Percentiles rank a stretch among this genome's conserved stretches.
Conservation (phyloP, 2,329 filamentous ascomycete genomes). For the Capronia epimyces region DNA sequence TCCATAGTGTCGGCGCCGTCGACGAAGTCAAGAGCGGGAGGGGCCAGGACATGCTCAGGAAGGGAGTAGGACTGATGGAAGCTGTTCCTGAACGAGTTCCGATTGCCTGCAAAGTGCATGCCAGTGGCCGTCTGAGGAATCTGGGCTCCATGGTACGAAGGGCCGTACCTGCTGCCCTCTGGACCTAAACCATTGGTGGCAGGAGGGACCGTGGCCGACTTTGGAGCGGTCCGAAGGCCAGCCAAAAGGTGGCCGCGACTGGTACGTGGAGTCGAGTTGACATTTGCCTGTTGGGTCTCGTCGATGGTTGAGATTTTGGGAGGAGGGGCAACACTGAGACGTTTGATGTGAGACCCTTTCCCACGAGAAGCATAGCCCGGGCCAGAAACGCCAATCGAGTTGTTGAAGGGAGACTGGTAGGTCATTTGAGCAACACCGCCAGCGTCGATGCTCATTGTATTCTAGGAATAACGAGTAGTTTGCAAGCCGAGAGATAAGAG, state of each 20-base stretch:
- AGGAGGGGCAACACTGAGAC: conserved; percentile 69
- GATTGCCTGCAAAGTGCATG: conserved; percentile 48
- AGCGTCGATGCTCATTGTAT: conserved; percentile 63
- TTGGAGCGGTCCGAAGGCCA: conserved; percentile 86
- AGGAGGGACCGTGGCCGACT: conserved; percentile 68
- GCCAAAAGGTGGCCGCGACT: conserved; percentile 92
- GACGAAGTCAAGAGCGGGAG: conserved; percentile 71
- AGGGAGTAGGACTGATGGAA: conserved; percentile 60
- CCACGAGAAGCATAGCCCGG: conserved; percentile 79
- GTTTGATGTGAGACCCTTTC: conserved; percentile 83
- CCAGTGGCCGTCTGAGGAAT: conserved; percentile 57
- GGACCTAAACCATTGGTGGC: conserved; percentile 51
- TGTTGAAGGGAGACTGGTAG: conserved; percentile 68
- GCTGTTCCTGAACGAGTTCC: conserved; percentile 37
- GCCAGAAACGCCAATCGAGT: conserved; percentile 67
- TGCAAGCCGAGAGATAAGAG: conserved; percentile 7
- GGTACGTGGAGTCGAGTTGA: conserved; percentile 76
- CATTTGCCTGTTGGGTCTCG: conserved; percentile 59
- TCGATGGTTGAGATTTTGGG: conserved; percentile 63
- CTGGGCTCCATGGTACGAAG: conserved; percentile 41
- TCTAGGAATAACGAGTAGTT: conserved; percentile 16
- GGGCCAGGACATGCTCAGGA: conserved; percentile 82
- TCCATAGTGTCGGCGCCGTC: conserved; percentile 71
- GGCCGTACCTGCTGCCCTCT: conserved; percentile 46
- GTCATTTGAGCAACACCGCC: conserved; percentile 99